phyloP scores from a whole-genome alignment of 2,329 filamentous ascomycete species.

The Fusarium sp. region DNA sequence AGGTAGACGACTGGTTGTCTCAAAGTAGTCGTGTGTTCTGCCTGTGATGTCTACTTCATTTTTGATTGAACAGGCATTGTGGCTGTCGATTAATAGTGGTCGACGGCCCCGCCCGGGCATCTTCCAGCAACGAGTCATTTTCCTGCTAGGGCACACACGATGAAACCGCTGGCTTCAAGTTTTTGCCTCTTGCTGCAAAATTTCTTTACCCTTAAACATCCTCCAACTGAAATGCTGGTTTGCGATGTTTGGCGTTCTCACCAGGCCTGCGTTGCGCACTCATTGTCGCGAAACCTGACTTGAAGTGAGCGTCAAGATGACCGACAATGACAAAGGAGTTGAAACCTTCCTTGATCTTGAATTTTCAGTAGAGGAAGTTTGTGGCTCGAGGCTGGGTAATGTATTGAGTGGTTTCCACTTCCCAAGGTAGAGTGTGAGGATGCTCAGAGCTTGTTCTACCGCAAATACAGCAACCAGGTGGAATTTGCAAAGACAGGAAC shows the following conservation, averaged over 20 bases:
- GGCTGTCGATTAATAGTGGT: neutral
- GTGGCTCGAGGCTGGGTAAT: neutral
- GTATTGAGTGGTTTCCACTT: neutral
- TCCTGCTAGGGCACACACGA: neutral
- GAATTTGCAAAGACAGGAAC: neutral
- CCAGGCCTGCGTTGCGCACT: neutral
- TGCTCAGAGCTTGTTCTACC: too few species aligned
- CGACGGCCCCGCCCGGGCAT: neutral
- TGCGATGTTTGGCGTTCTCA: neutral
- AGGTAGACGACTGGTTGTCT: too few species aligned
- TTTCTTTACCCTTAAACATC: neutral
- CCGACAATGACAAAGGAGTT: neutral
- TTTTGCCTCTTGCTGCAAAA: neutral
- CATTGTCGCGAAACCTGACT: neutral
- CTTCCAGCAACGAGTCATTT: neutral
- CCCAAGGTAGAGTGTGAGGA: neutral
- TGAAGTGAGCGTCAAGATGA: neutral
- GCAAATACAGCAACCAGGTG: too few species aligned
- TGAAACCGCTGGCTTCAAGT: neutral
- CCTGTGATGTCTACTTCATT: neutral
- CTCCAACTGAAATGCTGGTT: neutral
- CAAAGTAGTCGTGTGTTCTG: too few species aligned
- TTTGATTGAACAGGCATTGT: neutral
- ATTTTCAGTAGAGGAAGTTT: too few species aligned
- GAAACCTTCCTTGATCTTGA: neutral